Conservation (phyloP, 129 eudicot genomes). For the Escallonia rubra region DNA sequence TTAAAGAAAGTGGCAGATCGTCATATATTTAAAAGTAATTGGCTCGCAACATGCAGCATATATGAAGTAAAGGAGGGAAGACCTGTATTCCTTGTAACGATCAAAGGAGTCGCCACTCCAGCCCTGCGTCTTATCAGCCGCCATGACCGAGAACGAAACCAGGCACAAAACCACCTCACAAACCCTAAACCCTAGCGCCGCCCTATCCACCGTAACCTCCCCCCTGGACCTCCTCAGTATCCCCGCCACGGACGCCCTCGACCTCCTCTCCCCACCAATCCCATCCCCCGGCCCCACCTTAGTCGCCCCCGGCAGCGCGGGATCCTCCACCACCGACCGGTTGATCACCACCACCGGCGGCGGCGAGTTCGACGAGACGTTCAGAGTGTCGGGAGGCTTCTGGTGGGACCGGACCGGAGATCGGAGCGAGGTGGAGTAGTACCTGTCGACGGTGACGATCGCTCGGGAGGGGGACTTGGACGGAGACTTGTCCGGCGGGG, state of each 20-base stretch:
- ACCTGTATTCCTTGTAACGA: conserved; percentile 92
- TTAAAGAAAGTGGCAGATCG: too few relatives aligned
- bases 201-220: conserved; percentile 32
- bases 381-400: conserved; percentile 23
- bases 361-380: conserved; percentile 11
- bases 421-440: conserved; percentile 39
- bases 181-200: conserved; percentile 63
- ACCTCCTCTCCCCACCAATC: conserved; percentile 29
- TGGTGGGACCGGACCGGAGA: conserved; percentile 43
- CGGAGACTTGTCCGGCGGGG: conserved; percentile 17
- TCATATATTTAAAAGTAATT: too few relatives aligned
- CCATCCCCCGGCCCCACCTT: conserved; percentile 28
- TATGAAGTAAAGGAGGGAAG: neutral
- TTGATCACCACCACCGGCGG: conserved; percentile 26
- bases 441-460: conserved; percentile 36
- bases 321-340: conserved; percentile 35
- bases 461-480: conserved; percentile 34
- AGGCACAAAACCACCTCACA: conserved; percentile 49
- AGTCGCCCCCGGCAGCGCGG: conserved; percentile 28
- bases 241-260: conserved; percentile 41
- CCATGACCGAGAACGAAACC: conserved; percentile 85
- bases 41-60: too few relatives aligned
- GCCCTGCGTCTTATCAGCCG: conserved; percentile 83
- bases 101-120: conserved; percentile 98
- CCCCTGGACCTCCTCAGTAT: conserved; percentile 35